These are phyloP conservation scores for Mitragyna speciosa DNA, from an alignment of 257 asterid species.

Conservation along the genomic window DNA sequence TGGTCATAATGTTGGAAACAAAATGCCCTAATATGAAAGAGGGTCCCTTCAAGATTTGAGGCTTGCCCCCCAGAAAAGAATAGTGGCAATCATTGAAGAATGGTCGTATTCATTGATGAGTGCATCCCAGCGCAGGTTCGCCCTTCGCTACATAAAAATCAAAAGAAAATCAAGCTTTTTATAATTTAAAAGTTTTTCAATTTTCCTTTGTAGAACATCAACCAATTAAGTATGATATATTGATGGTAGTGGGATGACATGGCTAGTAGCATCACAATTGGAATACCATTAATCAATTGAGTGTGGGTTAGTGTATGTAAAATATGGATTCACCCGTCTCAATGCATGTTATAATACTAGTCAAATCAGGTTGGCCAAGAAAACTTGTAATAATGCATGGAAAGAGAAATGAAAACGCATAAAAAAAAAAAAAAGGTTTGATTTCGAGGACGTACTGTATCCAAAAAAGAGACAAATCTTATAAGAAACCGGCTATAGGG, in stretches of 20 bases:
- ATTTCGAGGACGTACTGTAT: background rate
- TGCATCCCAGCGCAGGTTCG: background rate
- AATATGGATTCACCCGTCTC: constrained; percentile 15
- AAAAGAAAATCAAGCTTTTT: background rate
- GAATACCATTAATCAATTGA: background rate
- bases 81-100: constrained; percentile 37
- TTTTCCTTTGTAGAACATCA: background rate
- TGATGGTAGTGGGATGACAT: constrained; percentile 7
- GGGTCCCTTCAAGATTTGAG: constrained; percentile 32
- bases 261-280: background rate
- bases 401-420: background rate
- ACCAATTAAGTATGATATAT: background rate
- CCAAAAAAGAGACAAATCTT: background rate
- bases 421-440: too few relatives aligned
- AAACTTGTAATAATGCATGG: background rate
- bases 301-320: background rate
- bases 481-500: background rate
- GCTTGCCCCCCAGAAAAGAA: constrained; percentile 28
- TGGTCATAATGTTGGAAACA: constrained; percentile 4
- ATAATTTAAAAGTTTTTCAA: background rate
- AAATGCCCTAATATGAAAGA: constrained; percentile 5
- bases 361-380: constrained; percentile 50
- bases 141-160: background rate
- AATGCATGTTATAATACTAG: constrained; percentile 21
- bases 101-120: constrained; percentile 13